These are phyloP conservation scores for Boletus sp. DNA, from an alignment of 768 basidiomycete species.

Conservation along the genomic window DNA sequence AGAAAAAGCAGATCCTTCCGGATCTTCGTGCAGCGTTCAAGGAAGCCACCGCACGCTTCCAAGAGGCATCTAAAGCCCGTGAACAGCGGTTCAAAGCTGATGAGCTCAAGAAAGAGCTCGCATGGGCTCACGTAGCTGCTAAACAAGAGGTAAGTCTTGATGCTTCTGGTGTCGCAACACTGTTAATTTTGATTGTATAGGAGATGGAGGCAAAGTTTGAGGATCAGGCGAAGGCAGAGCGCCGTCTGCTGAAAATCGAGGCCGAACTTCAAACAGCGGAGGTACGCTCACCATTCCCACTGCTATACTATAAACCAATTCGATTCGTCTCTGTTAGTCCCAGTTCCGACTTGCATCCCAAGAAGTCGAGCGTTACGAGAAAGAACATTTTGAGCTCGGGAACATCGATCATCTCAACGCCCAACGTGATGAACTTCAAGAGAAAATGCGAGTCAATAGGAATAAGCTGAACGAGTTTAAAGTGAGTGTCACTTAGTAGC, in stretches of 20 bases:
- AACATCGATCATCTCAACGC: constrained; percentile 46
- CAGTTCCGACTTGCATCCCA: constrained; percentile 34
- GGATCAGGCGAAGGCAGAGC: constrained; percentile 39
- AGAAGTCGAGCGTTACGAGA: constrained; percentile 39
- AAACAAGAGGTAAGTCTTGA: constrained; percentile 58
- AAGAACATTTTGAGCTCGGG: constrained; percentile 41
- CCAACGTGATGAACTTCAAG: constrained; percentile 34
- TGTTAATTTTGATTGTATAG: constrained; percentile 21
- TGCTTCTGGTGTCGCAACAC: background rate
- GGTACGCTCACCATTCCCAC: constrained; percentile 25
- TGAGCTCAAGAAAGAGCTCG: constrained; percentile 75
- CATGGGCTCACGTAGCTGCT: constrained; percentile 79
- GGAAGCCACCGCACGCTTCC: constrained; percentile 57
- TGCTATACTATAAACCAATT: background rate
- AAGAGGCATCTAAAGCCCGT: constrained; percentile 73
- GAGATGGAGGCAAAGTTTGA: constrained; percentile 45
- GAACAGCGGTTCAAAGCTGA: constrained; percentile 67
- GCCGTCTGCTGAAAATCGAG: constrained; percentile 41
- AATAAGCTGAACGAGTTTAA: constrained; percentile 40
- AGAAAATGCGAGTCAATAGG: constrained; percentile 48
- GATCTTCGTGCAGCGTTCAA: constrained; percentile 63
- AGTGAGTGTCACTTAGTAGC: constrained; percentile 34
- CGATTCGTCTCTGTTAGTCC: constrained; percentile 23
- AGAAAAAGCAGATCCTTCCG: constrained; percentile 76
- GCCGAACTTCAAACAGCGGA: constrained; percentile 38